phyloP scores from a whole-genome alignment of 1,284 basidiomycete species.

The Malassezia restricta region DNA sequence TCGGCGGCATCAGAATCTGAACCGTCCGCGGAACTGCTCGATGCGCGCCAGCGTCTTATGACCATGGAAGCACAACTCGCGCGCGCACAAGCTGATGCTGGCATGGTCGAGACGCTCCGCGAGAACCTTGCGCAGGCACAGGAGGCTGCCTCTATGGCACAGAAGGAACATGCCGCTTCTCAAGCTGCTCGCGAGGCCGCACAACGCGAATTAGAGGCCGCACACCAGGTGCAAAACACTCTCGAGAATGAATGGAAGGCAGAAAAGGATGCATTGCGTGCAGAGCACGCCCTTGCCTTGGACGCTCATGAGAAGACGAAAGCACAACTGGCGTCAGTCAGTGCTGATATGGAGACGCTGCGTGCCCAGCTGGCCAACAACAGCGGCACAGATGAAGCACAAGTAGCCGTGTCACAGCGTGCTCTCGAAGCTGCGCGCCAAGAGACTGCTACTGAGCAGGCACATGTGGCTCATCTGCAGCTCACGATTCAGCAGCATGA shows the following conservation, averaged over 20 bases:
- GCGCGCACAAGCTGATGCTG: slow-evolving; percentile 9
- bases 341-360: neutral
- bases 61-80: slow-evolving; percentile 21
- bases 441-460: neutral
- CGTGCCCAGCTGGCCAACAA: neutral
- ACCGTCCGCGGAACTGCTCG: slow-evolving; percentile 29
- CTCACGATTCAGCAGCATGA: neutral
- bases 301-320: neutral
- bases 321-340: neutral
- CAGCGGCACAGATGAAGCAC: neutral
- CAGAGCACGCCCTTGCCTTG: neutral
- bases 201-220: neutral
- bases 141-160: neutral
- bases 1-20: slow-evolving; percentile 20
- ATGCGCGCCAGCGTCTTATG: slow-evolving; percentile 34
- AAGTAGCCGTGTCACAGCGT: neutral
- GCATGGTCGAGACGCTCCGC: slow-evolving; percentile 11
- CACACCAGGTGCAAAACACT: neutral
- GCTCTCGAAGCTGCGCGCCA: neutral
- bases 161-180: neutral
- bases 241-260: neutral
- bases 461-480: neutral
- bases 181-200: neutral
- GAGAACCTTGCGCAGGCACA: slow-evolving; percentile 8
- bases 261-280: neutral